These are phyloP conservation scores for Uronychia binucleata DNA, from an alignment of 73 alveolate genomes.

Conservation along the genomic window DNA sequence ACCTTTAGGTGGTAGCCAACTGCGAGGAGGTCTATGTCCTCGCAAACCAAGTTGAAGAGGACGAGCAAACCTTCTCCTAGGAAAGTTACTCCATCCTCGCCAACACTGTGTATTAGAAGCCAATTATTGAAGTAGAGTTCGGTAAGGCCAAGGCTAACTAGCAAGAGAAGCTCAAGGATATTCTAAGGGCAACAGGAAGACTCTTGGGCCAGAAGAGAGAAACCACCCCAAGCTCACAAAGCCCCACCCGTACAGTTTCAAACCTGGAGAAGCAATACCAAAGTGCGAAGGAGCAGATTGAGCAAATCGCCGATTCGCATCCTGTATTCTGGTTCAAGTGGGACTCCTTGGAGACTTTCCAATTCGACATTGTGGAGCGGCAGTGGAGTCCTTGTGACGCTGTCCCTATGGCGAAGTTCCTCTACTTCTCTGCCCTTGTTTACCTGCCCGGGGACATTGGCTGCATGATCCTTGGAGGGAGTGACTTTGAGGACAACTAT, in stretches of 20 bases:
- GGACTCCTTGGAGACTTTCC: slow-evolving; percentile 35
- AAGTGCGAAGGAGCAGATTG: too few relatives aligned
- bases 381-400: slow-evolving; percentile 6
- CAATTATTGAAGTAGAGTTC: background rate
- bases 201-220: too few relatives aligned
- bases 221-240: too few relatives aligned
- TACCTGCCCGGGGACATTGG: slow-evolving; percentile 33
- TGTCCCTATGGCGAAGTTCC: slow-evolving; percentile 12
- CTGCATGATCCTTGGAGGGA: slow-evolving; percentile 44
- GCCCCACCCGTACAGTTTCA: too few relatives aligned
- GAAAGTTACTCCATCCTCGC: background rate
- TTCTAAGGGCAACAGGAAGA: background rate
- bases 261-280: too few relatives aligned
- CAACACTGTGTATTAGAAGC: background rate
- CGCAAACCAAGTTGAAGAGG: background rate
- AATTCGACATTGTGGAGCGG: slow-evolving; percentile 16
- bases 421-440: slow-evolving; percentile 36
- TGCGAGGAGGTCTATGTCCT: background rate
- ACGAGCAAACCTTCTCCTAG: background rate
- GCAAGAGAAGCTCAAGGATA: background rate
- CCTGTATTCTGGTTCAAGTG: slow-evolving; percentile 49
- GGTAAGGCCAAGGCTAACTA: slow-evolving; percentile 19
- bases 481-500: slow-evolving; percentile 40
- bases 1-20: slow-evolving; percentile 28
- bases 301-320: too few relatives aligned